Evolutionary conservation across 140 eudicot genomes (phyloP).

Genomic region (Erigeron philadelphicus): DNA sequence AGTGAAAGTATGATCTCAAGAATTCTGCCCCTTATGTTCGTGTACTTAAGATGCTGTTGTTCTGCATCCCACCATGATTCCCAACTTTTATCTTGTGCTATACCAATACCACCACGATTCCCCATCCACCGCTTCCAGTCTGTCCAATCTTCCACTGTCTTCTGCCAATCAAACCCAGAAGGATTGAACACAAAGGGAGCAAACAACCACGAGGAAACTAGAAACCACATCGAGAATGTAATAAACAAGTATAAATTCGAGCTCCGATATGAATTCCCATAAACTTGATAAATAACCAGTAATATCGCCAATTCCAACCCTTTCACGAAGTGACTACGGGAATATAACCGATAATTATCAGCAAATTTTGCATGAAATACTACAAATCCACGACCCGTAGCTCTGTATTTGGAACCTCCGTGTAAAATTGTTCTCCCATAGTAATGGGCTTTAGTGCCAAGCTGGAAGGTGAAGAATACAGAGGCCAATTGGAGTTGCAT

Average conservation of each 20-base stretch:
- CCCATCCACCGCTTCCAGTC: conserved; percentile 99
- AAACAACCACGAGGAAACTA: conserved; percentile 85
- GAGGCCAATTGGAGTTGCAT: conserved; percentile 96
- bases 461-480: conserved; percentile 92
- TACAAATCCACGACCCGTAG: conserved; percentile 97
- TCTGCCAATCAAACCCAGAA: conserved; percentile 97
- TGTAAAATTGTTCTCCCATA: conserved; percentile 85
- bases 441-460: conserved; percentile 95
- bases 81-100: conserved; percentile 84
- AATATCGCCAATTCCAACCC: conserved; percentile 77
- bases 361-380: conserved; percentile 95
- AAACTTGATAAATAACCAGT: conserved; percentile 72
- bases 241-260: conserved; percentile 67
- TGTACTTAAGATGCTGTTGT: conserved; percentile 75
- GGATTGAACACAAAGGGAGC: conserved; percentile 98
- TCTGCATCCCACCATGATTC: conserved; percentile 99
- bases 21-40: conserved; percentile 72
- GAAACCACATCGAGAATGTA: conserved; percentile 89
- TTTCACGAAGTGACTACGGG: conserved; percentile 93
- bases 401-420: conserved; percentile 94
- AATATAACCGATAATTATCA: conserved; percentile 82
- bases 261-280: conserved; percentile 65
- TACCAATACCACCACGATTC: conserved; percentile 92
- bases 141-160: conserved; percentile 97
- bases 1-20: conserved; percentile 82